phyloP scores from a whole-genome alignment of 805 yeast genomes.

The Lipomyces lipofer region DNA sequence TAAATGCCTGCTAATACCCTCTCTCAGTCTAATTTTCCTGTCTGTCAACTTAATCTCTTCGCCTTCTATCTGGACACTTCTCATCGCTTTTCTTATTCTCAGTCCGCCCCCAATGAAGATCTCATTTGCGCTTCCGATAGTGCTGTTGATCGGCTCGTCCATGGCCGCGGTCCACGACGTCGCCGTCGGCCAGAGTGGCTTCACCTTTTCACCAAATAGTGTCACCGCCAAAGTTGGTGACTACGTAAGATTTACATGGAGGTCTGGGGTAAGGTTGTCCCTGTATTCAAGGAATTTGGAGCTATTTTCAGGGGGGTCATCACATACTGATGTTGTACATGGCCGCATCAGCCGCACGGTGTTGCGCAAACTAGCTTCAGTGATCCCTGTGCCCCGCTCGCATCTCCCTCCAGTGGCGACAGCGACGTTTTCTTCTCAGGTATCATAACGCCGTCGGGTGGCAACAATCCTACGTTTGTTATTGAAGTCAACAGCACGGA shows the following conservation, averaged over 20 bases:
- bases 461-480: slow-evolving; percentile 14
- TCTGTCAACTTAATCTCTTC: too few relatives aligned
- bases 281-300: too few relatives aligned
- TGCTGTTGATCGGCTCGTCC: slow-evolving; percentile 3
- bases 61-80: too few relatives aligned
- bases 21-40: too few relatives aligned
- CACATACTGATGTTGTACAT: not conserved
- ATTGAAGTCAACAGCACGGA: slow-evolving; percentile 22
- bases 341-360: slow-evolving; percentile 24
- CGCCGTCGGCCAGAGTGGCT: slow-evolving; percentile 6
- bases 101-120: too few relatives aligned
- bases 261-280: not conserved
- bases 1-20: too few relatives aligned
- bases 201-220: slow-evolving; percentile 18
- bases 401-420: not conserved
- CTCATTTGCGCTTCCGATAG: not conserved
- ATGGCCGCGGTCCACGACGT: slow-evolving; percentile 13
- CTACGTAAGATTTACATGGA: slow-evolving; percentile 18
- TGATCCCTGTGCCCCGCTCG: slow-evolving; percentile 22
- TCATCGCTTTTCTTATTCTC: too few relatives aligned
- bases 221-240: slow-evolving; percentile 28
- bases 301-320: not conserved
- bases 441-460: slow-evolving; percentile 11
- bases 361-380: slow-evolving; percentile 27
- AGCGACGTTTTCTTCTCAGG: slow-evolving; percentile 30